Evolutionary conservation across 805 yeast genomes (phyloP).

Genomic region (Aciculoconidium aculeatum): DNA sequence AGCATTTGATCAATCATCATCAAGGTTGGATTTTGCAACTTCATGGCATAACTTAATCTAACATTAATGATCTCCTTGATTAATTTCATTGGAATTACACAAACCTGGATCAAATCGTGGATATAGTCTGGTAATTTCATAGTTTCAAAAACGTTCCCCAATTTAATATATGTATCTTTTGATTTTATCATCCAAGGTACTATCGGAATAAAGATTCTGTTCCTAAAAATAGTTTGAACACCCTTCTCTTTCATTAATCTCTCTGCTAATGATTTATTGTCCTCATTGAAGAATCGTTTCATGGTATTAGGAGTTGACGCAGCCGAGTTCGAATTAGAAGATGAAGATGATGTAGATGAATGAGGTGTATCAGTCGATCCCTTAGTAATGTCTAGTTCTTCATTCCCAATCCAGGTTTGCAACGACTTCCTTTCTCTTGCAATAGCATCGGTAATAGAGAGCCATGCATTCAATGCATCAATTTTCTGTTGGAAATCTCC

Average conservation of each 20-base stretch:
- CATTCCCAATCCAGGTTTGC: constrained; percentile 79
- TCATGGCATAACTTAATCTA: constrained; percentile 71
- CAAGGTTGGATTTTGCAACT: constrained; percentile 79
- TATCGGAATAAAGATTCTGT: constrained; percentile 59
- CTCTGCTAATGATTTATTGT: constrained; percentile 70
- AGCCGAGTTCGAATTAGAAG: constrained; percentile 10
- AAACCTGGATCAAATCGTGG: constrained; percentile 56
- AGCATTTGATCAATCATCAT: constrained; percentile 95
- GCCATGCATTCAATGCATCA: constrained; percentile 83
- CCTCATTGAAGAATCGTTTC: constrained; percentile 47
- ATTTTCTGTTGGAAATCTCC: constrained; percentile 59
- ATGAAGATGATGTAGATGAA: constrained; percentile 11
- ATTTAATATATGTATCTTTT: constrained; percentile 60
- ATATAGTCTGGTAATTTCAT: constrained; percentile 71
- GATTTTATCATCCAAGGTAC: constrained; percentile 82
- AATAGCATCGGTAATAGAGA: constrained; percentile 65
- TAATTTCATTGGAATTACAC: constrained; percentile 72
- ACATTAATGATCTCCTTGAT: constrained; percentile 73
- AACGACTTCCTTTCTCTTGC: constrained; percentile 55
- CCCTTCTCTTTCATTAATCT: constrained; percentile 75
- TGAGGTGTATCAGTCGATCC: constrained; percentile 18
- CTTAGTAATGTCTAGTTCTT: constrained; percentile 59
- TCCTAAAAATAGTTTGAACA: constrained; percentile 63
- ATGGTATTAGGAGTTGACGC: constrained; percentile 10
- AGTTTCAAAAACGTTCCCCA: constrained; percentile 55